These are phyloP conservation scores for Xylariaceae sp. DNA, from an alignment of 2,329 filamentous ascomycete genomes.

Conservation along the genomic window DNA sequence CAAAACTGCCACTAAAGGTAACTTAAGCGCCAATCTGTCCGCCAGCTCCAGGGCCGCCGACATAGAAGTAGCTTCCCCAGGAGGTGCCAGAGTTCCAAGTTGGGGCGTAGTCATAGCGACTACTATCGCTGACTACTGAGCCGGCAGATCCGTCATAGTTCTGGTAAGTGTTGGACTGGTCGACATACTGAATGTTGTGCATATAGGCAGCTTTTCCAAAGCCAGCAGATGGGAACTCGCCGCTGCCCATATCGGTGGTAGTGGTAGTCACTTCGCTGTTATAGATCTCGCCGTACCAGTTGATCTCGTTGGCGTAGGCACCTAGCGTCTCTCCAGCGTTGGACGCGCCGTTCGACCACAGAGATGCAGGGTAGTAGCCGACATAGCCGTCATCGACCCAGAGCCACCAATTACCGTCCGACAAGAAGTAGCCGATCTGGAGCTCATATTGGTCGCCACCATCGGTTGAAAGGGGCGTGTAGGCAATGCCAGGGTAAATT, in stretches of 20 bases:
- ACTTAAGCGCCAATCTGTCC: background rate
- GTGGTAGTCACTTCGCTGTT: background rate
- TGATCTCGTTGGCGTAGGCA: background rate
- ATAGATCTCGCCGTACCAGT: background rate
- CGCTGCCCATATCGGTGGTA: background rate
- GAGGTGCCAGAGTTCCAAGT: background rate
- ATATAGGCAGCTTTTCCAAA: background rate
- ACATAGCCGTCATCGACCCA: background rate
- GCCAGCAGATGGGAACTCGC: background rate
- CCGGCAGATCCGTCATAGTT: background rate
- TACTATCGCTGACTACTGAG: background rate
- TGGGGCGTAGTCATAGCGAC: background rate
- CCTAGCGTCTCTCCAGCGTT: background rate
- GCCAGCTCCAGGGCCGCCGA: background rate
- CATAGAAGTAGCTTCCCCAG: background rate
- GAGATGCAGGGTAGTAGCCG: background rate
- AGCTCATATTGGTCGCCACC: slow-evolving; percentile 17
- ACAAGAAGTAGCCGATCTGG: slow-evolving; percentile 17
- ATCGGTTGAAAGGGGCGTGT: slow-evolving; percentile 7
- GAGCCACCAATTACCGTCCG: slow-evolving; percentile 11
- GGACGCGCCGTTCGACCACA: background rate
- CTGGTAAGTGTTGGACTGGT: background rate
- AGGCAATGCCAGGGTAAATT: slow-evolving; percentile 15
- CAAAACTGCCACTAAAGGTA: too few relatives aligned
- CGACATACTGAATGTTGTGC: background rate